phyloP scores from a whole-genome alignment of 1,139 yeast species.

The Kurtzmaniella quercitrusa region DNA sequence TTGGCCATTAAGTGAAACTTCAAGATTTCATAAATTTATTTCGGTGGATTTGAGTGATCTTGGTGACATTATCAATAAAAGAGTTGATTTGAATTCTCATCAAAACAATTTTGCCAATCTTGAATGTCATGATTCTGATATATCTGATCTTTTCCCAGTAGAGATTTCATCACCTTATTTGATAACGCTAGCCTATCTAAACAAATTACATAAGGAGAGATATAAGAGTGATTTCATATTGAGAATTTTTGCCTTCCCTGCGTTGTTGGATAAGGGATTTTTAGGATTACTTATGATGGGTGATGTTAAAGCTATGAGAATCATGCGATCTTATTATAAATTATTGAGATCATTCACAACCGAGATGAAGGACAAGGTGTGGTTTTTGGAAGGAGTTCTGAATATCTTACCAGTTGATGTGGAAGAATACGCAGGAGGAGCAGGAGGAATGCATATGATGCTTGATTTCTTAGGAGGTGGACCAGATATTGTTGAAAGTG shows the following conservation, averaged over 20 bases:
- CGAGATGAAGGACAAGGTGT: conserved; percentile 83
- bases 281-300: conserved; percentile 76
- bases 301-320: conserved; percentile 81
- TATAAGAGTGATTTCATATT: conserved; percentile 81
- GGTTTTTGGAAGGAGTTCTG: conserved; percentile 93
- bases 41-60: conserved; percentile 79
- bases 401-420: conserved; percentile 81
- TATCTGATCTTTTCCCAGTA: conserved; percentile 83
- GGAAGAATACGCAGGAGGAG: conserved; percentile 78
- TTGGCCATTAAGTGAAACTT: conserved; percentile 83
- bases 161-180: conserved; percentile 79
- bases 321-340: conserved; percentile 84
- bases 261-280: conserved; percentile 75
- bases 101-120: conserved; percentile 49
- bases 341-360: conserved; percentile 75
- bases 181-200: conserved; percentile 79
- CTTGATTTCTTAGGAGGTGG: conserved; percentile 80
- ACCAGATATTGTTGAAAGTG: conserved; percentile 43
- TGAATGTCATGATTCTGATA: conserved; percentile 76
- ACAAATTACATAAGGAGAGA: conserved; percentile 77
- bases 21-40: conserved; percentile 68
- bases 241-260: conserved; percentile 90
- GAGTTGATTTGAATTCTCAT: conserved; percentile 23
- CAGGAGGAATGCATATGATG: conserved; percentile 90
- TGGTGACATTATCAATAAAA: conserved; percentile 69